phyloP scores from a whole-genome alignment of 768 basidiomycete species.

The Galerina sulciceps region DNA sequence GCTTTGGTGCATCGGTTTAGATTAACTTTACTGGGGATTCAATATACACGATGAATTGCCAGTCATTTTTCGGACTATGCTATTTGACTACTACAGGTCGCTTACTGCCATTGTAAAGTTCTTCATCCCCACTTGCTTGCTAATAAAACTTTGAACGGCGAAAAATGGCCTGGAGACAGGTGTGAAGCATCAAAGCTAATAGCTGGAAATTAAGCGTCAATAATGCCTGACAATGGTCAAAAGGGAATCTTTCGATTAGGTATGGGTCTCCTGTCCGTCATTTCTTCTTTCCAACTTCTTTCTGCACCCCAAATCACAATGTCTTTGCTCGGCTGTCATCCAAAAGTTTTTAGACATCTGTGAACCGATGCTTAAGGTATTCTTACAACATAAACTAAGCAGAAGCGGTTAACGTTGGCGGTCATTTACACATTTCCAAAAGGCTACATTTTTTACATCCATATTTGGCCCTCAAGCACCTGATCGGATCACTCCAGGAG shows the following conservation, averaged over 20 bases:
- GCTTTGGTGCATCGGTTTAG: conserved; percentile 17
- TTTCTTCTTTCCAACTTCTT: not conserved
- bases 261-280: conserved; percentile 68
- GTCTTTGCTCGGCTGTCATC: conserved; percentile 42
- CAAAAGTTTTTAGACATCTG: conserved; percentile 43
- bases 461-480: no score
- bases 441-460: conserved; percentile 36
- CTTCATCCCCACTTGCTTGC: no score
- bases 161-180: no score
- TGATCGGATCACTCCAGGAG: conserved; percentile 43
- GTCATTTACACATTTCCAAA: conserved; percentile 31
- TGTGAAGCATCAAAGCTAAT: no score
- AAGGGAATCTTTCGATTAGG: conserved; percentile 56
- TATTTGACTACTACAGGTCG: no score
- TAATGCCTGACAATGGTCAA: not conserved
- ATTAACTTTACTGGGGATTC: no score
- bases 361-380: conserved; percentile 38
- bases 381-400: not conserved
- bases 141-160: no score
- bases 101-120: no score
- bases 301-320: not conserved
- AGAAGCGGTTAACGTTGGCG: conserved; percentile 10
- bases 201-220: no score
- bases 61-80: no score
- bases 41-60: no score